Base-by-base conservation (phyloP, 1,139 yeast species). In the Yamadazyma mexicana region DNA sequence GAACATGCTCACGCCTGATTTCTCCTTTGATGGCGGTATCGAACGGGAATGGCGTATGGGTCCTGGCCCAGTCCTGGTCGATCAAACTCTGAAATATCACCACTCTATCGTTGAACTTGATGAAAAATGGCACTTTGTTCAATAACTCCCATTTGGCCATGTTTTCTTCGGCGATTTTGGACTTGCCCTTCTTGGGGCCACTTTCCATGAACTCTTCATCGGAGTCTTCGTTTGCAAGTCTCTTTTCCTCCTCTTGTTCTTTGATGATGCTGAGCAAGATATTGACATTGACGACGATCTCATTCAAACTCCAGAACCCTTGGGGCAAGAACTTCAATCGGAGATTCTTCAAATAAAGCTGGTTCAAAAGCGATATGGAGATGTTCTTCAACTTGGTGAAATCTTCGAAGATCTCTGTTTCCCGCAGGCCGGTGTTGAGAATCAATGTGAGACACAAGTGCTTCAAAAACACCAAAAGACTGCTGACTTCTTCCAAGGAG, bases 41-140 rank as follows among this genome's bases (percentile, higher is more conserved):
- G 42, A 40, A 34, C 56, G n/a, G n/a, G 52, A 4, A 52, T 46
- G 16, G 42, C 34, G 10, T 32, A 30, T 11, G 15, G 17, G 14
- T 17, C 20, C 3, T 16, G 22, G 1, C 50, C 57, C 1, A 56
- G 40, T 32, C 66, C 52, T 22, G 58, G 6, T 69, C 75, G 34
- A 87, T 76, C 39, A 87, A 65, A n/a, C 66, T 60, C 46, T 83
- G 88, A 54, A 92, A 87, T 1, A 87, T 70, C 40, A 71, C 73
- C 0, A 88, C 96, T 38, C 98, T 69, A 30, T 78, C 76, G 18
- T 75, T 73, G 57, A 92, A 92, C 0, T 87, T 80, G 16, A 91
- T 69, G 61, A 88, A 83, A 55, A 86, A 91, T 1, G 98, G 97
- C 2, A 82, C 66, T 39, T 78, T 75, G 2, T 77, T 70, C 31